A percentile compares a stretch with the other conserved stretches of the same genome.
Evolutionary conservation across 2,329 filamentous ascomycete genomes (phyloP).

Genomic region (Fusarium sp.): DNA sequence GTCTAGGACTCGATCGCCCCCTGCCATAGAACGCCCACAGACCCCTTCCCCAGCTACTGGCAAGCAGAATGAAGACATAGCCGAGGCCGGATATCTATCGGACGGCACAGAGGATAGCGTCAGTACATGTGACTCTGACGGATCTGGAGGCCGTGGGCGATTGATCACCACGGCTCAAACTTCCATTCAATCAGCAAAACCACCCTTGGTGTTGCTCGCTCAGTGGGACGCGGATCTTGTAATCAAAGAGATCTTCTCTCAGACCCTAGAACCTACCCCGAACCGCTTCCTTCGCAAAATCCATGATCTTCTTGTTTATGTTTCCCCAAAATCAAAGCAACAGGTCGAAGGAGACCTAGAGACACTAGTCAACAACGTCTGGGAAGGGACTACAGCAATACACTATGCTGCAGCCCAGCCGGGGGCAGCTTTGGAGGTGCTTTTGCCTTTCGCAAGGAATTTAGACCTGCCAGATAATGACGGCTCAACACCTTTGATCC

Average conservation of each 20-base stretch:
- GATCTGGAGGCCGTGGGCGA: neutral
- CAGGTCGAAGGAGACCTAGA: constrained; percentile 3
- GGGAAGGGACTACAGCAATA: constrained; percentile 29
- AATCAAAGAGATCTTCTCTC: constrained; percentile 20
- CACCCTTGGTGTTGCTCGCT: constrained; percentile 23
- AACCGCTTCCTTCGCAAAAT: neutral
- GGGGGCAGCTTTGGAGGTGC: constrained; percentile 17
- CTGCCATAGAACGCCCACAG: neutral
- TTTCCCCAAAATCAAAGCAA: neutral
- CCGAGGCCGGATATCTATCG: neutral
- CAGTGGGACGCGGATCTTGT: constrained; percentile 28
- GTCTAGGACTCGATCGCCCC: neutral
- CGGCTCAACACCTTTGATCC: constrained; percentile 24
- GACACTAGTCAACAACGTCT: constrained; percentile 19
- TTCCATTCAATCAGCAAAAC: neutral
- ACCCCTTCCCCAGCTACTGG: too few species aligned
- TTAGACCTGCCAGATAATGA: constrained; percentile 21
- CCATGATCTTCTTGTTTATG: neutral
- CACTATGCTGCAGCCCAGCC: constrained; percentile 29
- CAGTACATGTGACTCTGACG: neutral
- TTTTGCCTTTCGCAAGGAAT: constrained; percentile 26
- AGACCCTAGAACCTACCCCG: neutral
- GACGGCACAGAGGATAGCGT: neutral
- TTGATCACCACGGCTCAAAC: neutral
- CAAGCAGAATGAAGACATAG: neutral